Conservation (phyloP, 2,329 filamentous ascomycete genomes). For the Purpureocillium takamizusanense region DNA sequence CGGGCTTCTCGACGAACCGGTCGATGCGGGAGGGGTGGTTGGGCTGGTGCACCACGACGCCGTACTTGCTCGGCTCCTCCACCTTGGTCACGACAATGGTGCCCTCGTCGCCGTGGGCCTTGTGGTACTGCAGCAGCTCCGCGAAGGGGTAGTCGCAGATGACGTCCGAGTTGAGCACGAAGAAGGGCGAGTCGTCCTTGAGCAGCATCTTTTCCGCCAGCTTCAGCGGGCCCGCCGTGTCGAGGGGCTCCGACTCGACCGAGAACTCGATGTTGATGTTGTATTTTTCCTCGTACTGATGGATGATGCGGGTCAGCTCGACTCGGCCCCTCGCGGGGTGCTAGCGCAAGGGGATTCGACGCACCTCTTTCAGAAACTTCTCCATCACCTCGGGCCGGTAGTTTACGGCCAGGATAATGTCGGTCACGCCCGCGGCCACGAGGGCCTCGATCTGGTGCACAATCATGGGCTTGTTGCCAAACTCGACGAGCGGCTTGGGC, state of each 20-base stretch:
- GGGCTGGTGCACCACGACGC: slow-evolving; percentile 95
- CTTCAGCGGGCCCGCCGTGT: slow-evolving; percentile 91
- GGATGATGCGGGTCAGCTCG: too few species aligned
- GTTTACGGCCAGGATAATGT: slow-evolving; percentile 97
- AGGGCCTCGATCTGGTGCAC: slow-evolving; percentile 94
- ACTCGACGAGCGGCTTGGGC: slow-evolving; percentile 95
- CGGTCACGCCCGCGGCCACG: slow-evolving; percentile 86
- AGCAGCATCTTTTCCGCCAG: slow-evolving; percentile 84
- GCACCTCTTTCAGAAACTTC: slow-evolving; percentile 77
- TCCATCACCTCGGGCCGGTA: slow-evolving; percentile 99
- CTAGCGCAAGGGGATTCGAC: too few species aligned
- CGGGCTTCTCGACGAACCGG: slow-evolving; percentile 98
- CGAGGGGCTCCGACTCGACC: slow-evolving; percentile 89
- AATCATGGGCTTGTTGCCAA: slow-evolving; percentile 99
- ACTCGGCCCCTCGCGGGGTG: too few species aligned
- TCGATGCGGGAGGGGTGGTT: slow-evolving; percentile 87
- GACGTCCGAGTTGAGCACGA: slow-evolving; percentile 96
- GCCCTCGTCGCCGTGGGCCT: slow-evolving; percentile 84
- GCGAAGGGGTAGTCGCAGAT: slow-evolving; percentile 97
- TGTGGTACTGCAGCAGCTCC: slow-evolving; percentile 86
- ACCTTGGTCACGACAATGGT: slow-evolving; percentile 99
- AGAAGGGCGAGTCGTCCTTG: slow-evolving; percentile 93
- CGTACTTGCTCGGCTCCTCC: slow-evolving; percentile 97
- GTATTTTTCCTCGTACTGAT: slow-evolving; percentile 86
- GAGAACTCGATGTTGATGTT: slow-evolving; percentile 96